Percentiles rank a stretch among this genome's conserved stretches.
Evolutionary conservation across 306 rosid genomes (phyloP).

Genomic region (Fragaria iinumae): DNA sequence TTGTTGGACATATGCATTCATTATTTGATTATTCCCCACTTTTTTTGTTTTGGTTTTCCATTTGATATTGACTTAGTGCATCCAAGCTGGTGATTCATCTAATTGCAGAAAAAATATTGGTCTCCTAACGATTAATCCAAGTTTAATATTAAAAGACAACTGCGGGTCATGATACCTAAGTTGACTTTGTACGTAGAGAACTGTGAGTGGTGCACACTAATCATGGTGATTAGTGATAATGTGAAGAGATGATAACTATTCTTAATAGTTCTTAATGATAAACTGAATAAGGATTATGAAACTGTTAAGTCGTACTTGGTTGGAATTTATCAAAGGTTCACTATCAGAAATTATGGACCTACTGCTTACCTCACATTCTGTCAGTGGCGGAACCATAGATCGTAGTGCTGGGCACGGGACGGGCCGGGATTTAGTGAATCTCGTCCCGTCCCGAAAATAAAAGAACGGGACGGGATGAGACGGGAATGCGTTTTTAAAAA

Average conservation of each 20-base stretch:
- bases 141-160: background rate
- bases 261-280: background rate
- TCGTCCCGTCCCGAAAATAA: too few relatives aligned
- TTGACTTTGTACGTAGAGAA: constrained; percentile 6
- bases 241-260: background rate
- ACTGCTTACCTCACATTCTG: background rate
- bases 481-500: too few relatives aligned
- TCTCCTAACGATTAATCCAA: background rate
- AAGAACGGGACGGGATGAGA: too few relatives aligned
- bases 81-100: constrained; percentile 8
- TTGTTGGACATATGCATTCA: background rate
- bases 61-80: background rate
- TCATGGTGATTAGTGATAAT: background rate
- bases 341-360: background rate
- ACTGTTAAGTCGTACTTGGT: background rate
- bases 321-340: background rate
- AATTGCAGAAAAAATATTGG: background rate
- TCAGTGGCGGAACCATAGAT: too few relatives aligned
- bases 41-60: background rate
- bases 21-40: background rate
- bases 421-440: too few relatives aligned
- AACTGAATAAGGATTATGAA: background rate
- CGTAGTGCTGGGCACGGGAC: too few relatives aligned
- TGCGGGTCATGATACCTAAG: background rate
- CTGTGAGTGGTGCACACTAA: background rate